Conservation (phyloP, 257 asterid genomes). For the Ehretia macrophylla region DNA sequence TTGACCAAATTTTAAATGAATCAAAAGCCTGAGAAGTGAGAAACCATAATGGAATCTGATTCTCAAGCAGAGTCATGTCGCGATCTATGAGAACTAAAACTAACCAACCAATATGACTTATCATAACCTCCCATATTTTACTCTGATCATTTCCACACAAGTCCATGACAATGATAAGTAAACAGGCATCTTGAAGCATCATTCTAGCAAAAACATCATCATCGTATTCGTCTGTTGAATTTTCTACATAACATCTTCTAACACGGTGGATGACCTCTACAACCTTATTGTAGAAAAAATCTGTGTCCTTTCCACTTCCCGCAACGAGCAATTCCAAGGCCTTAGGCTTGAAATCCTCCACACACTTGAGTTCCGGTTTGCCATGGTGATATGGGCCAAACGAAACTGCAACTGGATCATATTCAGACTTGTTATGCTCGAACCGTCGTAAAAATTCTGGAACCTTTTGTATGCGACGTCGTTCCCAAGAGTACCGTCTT, state of each 20-base stretch:
- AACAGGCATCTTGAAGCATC: conserved; percentile 23
- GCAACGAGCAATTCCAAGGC: conserved; percentile 11
- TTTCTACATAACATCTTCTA: conserved; percentile 18
- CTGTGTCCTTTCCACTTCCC: conserved; percentile 2
- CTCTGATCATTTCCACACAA: neutral
- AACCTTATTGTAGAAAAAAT: conserved; percentile 9
- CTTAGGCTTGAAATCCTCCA: conserved; percentile 21
- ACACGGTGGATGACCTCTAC: conserved; percentile 2
- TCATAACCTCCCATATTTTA: neutral
- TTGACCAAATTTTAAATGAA: neutral
- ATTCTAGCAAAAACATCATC: conserved; percentile 15
- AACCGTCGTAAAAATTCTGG: conserved; percentile 8
- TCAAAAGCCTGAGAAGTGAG: conserved; percentile 13
- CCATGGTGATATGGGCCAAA: conserved; percentile 33
- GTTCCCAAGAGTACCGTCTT: too few relatives aligned
- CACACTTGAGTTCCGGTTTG: conserved; percentile 14
- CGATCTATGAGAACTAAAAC: neutral
- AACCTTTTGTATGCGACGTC: conserved; percentile 12
- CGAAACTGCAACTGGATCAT: conserved; percentile 22
- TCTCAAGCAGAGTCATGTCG: conserved; percentile 18
- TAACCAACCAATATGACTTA: conserved; percentile 5
- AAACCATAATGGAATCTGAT: conserved; percentile 16
- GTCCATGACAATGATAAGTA: neutral
- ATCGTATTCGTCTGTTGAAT: neutral
- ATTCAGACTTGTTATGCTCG: neutral